These are phyloP conservation scores for Grigorovia humatica DNA, from an alignment of 805 yeast genomes.

Conservation along the genomic window DNA sequence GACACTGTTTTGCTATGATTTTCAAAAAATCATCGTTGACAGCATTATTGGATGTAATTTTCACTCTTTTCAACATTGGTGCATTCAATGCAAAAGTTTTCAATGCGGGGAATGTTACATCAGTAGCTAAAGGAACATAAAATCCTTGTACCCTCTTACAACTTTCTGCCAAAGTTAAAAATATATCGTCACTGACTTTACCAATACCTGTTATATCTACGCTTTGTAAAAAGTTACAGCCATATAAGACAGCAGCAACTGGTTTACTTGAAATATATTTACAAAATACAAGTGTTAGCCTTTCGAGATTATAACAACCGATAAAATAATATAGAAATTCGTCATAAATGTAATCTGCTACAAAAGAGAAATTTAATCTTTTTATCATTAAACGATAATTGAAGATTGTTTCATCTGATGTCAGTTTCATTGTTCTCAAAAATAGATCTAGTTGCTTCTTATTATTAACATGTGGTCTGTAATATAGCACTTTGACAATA, in stretches of 20 bases:
- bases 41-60: slow-evolving; percentile 59
- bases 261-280: slow-evolving; percentile 48
- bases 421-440: slow-evolving; percentile 23
- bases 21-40: slow-evolving; percentile 55
- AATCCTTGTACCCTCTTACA: slow-evolving; percentile 80
- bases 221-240: slow-evolving; percentile 66
- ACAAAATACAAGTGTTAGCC: slow-evolving; percentile 80
- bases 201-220: slow-evolving; percentile 78
- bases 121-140: slow-evolving; percentile 75
- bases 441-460: slow-evolving; percentile 43
- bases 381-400: slow-evolving; percentile 61
- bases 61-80: slow-evolving; percentile 70
- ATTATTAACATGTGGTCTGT: slow-evolving; percentile 61
- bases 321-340: slow-evolving; percentile 47
- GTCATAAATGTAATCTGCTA: slow-evolving; percentile 59
- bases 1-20: slow-evolving; percentile 59
- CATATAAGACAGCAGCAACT: slow-evolving; percentile 49
- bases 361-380: slow-evolving; percentile 68
- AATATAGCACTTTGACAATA: slow-evolving; percentile 75
- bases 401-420: slow-evolving; percentile 40
- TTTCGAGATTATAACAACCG: slow-evolving; percentile 68
- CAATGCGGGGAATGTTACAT: slow-evolving; percentile 59
- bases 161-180: slow-evolving; percentile 52
- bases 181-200: slow-evolving; percentile 58
- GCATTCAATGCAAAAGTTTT: slow-evolving; percentile 49